These are phyloP conservation scores for Pseudomonodictys pantanalensis DNA, from an alignment of 495 filamentous ascomycete species.

Conservation along the genomic window DNA sequence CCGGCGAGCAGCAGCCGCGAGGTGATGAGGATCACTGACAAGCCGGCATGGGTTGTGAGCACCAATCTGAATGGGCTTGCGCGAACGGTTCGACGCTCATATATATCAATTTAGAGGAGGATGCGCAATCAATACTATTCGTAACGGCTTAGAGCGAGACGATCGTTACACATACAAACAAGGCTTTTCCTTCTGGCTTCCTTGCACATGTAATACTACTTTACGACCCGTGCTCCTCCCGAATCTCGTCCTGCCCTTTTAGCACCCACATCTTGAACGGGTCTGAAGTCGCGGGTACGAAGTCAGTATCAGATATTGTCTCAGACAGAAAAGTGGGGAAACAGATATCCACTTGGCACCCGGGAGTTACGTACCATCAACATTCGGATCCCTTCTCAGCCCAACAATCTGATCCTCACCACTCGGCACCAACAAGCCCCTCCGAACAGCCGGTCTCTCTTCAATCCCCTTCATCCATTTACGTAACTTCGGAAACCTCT, in stretches of 20 bases:
- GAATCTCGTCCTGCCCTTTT: constrained; percentile 49
- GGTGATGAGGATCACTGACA: background rate
- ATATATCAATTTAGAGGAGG: too few relatives aligned
- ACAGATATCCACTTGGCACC: too few relatives aligned
- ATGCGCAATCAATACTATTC: too few relatives aligned
- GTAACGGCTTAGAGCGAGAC: too few relatives aligned
- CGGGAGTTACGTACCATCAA: too few relatives aligned
- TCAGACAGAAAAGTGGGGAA: too few relatives aligned
- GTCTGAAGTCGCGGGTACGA: too few relatives aligned
- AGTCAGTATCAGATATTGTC: too few relatives aligned
- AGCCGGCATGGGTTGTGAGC: too few relatives aligned
- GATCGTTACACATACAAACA: background rate
- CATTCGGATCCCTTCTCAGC: constrained; percentile 55
- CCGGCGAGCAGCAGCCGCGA: background rate
- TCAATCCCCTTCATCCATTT: constrained; percentile 62
- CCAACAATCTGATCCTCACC: constrained; percentile 65
- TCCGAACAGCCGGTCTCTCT: constrained; percentile 64
- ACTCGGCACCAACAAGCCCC: constrained; percentile 71
- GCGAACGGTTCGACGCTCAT: too few relatives aligned
- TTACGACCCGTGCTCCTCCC: constrained; percentile 16
- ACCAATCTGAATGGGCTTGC: too few relatives aligned
- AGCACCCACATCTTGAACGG: constrained; percentile 55
- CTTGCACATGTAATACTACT: too few relatives aligned
- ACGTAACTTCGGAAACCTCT: constrained; percentile 66
- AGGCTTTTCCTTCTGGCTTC: background rate